Base-by-base conservation (phyloP, 2,329 filamentous ascomycete genomes). In the Tolypocladium guangdongense region DNA sequence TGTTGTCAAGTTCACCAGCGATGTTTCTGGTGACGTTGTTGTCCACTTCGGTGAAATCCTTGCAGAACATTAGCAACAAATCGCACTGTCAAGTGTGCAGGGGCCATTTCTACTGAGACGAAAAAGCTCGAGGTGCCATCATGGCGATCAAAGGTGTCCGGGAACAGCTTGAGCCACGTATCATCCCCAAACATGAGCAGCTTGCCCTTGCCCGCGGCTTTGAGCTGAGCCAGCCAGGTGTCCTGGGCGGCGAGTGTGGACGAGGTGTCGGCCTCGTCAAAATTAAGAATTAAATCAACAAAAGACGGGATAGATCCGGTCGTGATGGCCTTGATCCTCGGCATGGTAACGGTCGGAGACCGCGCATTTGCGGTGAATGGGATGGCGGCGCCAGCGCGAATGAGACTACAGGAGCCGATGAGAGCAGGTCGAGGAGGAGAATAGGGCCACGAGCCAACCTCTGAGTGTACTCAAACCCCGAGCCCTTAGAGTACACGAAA, bases 71-170 rank as follows among this genome's bases (percentile, higher is more conserved):
- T n/a, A 52, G 33, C 36, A 24, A 48, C 41, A 5, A 37, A 16
- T 35, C 57, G 32, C 59, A 49, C 12, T 12, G 49, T 52, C 10
- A 39, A 45, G n/a, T 14, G 38, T 14, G 10, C 41, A 3, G 7
- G 3, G n/a, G 27, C 45, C 20, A n/a, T 18, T 81, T 86, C 77
- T 69, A 95, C 90, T 69, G 93, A 90, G 62, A 99, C 93, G 70
- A 97, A 99, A 70, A 99, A 99, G 72, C 92, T 97, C 54, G 90
- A 90, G 2, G 93, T 99, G 49, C 95, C 93, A 69, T 99, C 95
- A 50, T 84, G 78, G 41, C 91, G 84, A 60, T 86, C 83, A 72
- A 99, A 99, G 49, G 87, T 90, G 18, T 81, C 83, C 1, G 93
- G 93, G 63, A 99, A 99, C 16, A 99, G 77, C 73, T 96, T 97